phyloP scores from a whole-genome alignment of 2,329 filamentous ascomycete genomes.

The Fusarium sp. region DNA sequence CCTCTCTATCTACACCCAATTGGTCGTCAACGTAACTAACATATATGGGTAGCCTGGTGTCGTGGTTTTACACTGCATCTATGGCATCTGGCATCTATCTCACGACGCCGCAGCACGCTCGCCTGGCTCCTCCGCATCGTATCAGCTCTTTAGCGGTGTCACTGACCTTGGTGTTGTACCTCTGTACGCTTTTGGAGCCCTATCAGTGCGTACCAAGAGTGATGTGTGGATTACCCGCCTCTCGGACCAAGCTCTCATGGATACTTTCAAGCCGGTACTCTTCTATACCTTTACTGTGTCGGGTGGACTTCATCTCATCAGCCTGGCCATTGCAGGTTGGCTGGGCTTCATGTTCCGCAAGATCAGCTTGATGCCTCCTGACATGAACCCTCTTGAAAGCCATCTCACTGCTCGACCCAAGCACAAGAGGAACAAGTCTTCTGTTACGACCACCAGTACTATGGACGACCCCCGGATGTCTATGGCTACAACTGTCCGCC shows the following conservation, averaged over 20 bases:
- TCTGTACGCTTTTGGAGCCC: constrained; percentile 66
- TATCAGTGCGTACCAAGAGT: constrained; percentile 58
- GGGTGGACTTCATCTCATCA: constrained; percentile 75
- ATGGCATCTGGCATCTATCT: constrained; percentile 83
- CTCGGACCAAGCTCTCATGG: constrained; percentile 63
- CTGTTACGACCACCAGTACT: constrained; percentile 60
- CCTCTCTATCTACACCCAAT: background rate
- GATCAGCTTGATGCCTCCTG: constrained; percentile 84
- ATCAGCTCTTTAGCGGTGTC: constrained; percentile 84
- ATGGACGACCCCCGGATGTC: constrained; percentile 69
- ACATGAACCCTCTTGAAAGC: constrained; percentile 94
- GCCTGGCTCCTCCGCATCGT: constrained; percentile 84
- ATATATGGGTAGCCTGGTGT: constrained; percentile 74
- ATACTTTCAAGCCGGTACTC: constrained; percentile 71
- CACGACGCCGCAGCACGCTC: constrained; percentile 77
- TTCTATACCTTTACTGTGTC: constrained; percentile 75
- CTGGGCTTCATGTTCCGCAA: constrained; percentile 82
- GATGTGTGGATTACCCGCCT: constrained; percentile 76
- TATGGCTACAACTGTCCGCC: constrained; percentile 55
- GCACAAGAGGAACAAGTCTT: constrained; percentile 81
- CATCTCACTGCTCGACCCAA: constrained; percentile 77
- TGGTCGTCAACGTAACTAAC: constrained; percentile 11
- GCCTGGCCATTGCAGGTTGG: constrained; percentile 77
- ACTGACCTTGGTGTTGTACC: constrained; percentile 71
- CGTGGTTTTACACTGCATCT: constrained; percentile 75